Evolutionary conservation across 2,329 filamentous ascomycete genomes (phyloP).

Genomic region (Neofusicoccum sp.): DNA sequence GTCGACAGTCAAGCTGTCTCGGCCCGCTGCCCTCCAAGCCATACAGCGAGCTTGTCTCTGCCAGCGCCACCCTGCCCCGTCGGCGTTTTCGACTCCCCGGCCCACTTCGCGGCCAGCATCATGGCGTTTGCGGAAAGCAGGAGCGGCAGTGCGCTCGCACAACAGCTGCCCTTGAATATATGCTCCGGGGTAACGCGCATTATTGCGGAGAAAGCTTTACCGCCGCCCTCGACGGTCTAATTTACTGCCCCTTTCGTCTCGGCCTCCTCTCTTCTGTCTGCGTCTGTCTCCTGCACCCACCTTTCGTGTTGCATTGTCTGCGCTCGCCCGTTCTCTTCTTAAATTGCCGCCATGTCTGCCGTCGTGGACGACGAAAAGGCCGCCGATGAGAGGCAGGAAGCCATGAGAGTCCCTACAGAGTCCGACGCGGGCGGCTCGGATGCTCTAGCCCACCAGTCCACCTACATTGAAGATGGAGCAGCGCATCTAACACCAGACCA

Average conservation of each 20-base stretch:
- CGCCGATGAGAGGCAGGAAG: not conserved
- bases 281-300: not conserved
- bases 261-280: not conserved
- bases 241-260: not conserved
- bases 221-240: not conserved
- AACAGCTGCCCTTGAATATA: not conserved
- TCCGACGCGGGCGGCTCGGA: not conserved
- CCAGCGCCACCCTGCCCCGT: not conserved
- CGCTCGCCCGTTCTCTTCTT: not conserved
- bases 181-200: not conserved
- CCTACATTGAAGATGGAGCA: slow-evolving; percentile 26
- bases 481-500: slow-evolving; percentile 44
- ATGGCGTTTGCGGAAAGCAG: not conserved
- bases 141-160: not conserved
- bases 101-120: not conserved
- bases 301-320: too few relatives aligned
- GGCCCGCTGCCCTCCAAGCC: not conserved
- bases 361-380: slow-evolving; percentile 4
- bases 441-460: slow-evolving; percentile 15
- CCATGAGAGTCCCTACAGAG: not conserved
- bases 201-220: not conserved
- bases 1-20: not conserved
- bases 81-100: not conserved
- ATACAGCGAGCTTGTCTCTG: slow-evolving; percentile 3
- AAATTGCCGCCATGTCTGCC: slow-evolving; percentile 9